Percentiles rank a stretch among this genome's conserved stretches.
Evolutionary conservation across 192 early-diverging fungal species (phyloP).

Genomic region (Coemansia sp.): DNA sequence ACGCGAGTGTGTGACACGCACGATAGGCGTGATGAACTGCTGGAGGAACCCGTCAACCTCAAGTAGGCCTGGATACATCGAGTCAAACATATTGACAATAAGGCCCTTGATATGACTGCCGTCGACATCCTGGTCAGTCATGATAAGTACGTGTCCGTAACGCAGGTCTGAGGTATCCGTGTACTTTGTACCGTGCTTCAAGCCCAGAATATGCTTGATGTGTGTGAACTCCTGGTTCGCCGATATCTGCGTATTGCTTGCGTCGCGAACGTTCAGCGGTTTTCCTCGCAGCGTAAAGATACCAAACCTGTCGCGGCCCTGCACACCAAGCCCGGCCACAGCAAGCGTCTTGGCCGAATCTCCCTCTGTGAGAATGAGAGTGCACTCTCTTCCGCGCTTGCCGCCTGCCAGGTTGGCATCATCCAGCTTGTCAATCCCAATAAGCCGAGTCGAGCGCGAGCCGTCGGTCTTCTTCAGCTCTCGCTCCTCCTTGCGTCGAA

Average conservation of each 20-base stretch:
- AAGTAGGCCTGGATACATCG: slow-evolving; percentile 88
- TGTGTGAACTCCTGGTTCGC: slow-evolving; percentile 83
- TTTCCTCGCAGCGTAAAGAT: slow-evolving; percentile 98
- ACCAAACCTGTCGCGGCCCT: slow-evolving; percentile 87
- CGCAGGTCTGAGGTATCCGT: slow-evolving; percentile 70
- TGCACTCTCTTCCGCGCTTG: slow-evolving; percentile 71
- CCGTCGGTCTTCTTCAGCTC: slow-evolving; percentile 90
- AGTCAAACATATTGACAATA: slow-evolving; percentile 94
- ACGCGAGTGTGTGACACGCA: slow-evolving; percentile 67
- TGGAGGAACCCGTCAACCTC: slow-evolving; percentile 88
- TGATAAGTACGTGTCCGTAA: slow-evolving; percentile 96
- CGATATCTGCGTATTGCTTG: slow-evolving; percentile 64
- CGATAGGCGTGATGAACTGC: slow-evolving; percentile 97
- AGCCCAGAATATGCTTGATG: slow-evolving; percentile 92
- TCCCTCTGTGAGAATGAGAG: slow-evolving; percentile 95
- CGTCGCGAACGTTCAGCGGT: slow-evolving; percentile 94
- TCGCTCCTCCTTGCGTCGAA: slow-evolving; percentile 69
- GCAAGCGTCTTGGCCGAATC: slow-evolving; percentile 94
- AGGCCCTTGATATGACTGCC: slow-evolving; percentile 97
- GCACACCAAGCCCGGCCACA: slow-evolving; percentile 80
- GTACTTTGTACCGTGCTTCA: slow-evolving; percentile 86
- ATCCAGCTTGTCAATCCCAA: slow-evolving; percentile 85
- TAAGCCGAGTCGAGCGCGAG: slow-evolving; percentile 62
- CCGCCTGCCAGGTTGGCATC: slow-evolving; percentile 94
- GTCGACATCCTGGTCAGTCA: slow-evolving; percentile 99